Evolutionary conservation across 805 yeast species (phyloP), one percentile per base, ranked within the genome.

Genomic region (Metschnikowia henanensis): DNA sequence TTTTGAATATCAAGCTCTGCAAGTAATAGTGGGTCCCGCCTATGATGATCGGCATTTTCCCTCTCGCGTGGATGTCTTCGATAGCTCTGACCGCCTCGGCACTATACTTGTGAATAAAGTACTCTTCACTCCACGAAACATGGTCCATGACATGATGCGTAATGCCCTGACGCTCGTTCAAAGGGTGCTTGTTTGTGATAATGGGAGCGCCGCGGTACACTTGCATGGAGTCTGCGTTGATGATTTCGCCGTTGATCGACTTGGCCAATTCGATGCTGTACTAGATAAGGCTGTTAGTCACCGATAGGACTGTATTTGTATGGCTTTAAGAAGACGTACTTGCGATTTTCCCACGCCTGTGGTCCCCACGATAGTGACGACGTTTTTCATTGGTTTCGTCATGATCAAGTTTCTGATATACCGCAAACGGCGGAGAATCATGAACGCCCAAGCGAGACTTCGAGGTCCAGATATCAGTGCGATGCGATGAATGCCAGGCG

Each of bases 151-250:
- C 82, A 68, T 91, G 96, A 58, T 94, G 99, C 0, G 80, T 76
- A 0, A 94, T 59, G 0, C 89, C 92, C 5, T 74, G 70, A 29
- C 96, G 70, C 52, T 92, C 97, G 0, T 67, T 70, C 0, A 84
- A 47, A 0, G 99, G 98, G 56, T 94, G 98, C 57, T 94, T 94
- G 58, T 94, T 94, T 13, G 99, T 87, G 47, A 94, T 88, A 9
- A 80, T 79, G 12, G 85, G 88, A 1, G 81, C 66, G 0, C 79
- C 83, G 30, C 71, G 66, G 63, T 94, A 94, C 73, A 94, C 86
- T 64, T 94, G 99, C 97, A 94, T 91, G 1, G 98, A 89, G 61
- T 94, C 99, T 0, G 96, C 96, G 64, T 94, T 94, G 50, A 94
- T 86, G 50, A 94, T 75, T 59, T 94, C 98, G 17, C 98, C 98